Conservation (phyloP, 352 stramenopile species). For the Phytophthora kernoviae region DNA sequence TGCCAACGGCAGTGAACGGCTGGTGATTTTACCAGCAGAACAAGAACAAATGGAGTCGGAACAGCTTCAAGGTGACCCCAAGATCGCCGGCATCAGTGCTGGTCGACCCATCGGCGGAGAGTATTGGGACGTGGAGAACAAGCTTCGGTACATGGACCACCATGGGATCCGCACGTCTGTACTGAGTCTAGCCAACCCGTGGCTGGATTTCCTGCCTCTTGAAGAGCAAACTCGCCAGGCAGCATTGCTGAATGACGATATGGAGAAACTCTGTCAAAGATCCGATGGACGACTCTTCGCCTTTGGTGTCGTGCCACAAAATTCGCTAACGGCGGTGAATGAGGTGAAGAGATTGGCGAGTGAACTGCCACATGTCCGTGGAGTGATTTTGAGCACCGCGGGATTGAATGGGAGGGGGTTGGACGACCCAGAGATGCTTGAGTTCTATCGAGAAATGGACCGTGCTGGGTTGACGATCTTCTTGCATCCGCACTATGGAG, state of each 20-base stretch:
- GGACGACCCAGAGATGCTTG: slow-evolving; percentile 59
- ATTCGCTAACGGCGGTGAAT: slow-evolving; percentile 36
- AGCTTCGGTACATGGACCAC: slow-evolving; percentile 69
- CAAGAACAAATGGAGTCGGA: slow-evolving; percentile 42
- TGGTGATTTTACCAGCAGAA: slow-evolving; percentile 67
- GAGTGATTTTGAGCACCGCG: slow-evolving; percentile 61
- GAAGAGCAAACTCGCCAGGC: slow-evolving; percentile 51
- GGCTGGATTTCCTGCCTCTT: slow-evolving; percentile 66
- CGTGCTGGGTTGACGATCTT: slow-evolving; percentile 55
- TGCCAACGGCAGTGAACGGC: slow-evolving; percentile 36
- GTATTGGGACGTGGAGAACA: slow-evolving; percentile 59
- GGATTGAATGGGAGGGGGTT: slow-evolving; percentile 60
- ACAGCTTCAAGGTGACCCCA: slow-evolving; percentile 11
- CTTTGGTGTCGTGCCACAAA: slow-evolving; percentile 59
- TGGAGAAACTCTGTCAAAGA: slow-evolving; percentile 47
- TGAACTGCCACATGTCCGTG: slow-evolving; percentile 40
- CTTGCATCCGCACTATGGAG: slow-evolving; percentile 70
- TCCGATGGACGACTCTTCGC: slow-evolving; percentile 50
- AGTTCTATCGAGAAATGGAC: slow-evolving; percentile 55
- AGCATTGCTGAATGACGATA: slow-evolving; percentile 57
- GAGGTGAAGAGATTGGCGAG: slow-evolving; percentile 44
- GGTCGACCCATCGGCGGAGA: slow-evolving; percentile 62
- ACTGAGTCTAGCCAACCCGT: slow-evolving; percentile 71
- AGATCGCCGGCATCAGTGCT: slow-evolving; percentile 36
- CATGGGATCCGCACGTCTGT: slow-evolving; percentile 64